Conservation (phyloP, 1,284 basidiomycete genomes). For the Boletus holoroseus region DNA sequence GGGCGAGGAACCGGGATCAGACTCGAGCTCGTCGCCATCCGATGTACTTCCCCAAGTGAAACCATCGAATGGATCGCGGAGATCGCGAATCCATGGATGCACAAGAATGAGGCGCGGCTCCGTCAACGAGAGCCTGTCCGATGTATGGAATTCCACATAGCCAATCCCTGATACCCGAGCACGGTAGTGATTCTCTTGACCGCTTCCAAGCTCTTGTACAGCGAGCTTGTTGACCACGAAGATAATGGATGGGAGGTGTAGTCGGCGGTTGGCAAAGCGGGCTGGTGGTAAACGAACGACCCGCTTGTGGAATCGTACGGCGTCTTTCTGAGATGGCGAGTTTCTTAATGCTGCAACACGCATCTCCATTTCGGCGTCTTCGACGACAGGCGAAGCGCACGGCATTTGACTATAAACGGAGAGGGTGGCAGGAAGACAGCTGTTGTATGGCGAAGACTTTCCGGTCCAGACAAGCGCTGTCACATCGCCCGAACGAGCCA, state of each 20-base stretch:
- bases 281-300: no score
- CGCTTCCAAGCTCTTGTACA: no score
- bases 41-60: not conserved
- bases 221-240: no score
- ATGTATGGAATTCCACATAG: no score
- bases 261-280: no score
- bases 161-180: no score
- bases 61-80: not conserved
- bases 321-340: not conserved
- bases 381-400: not conserved
- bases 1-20: no score
- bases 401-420: not conserved
- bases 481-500: slow-evolving; percentile 3
- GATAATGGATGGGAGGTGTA: no score
- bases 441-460: not conserved
- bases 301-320: not conserved
- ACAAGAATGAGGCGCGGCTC: not conserved
- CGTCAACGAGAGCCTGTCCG: no score
- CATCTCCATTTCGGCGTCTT: not conserved
- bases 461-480: slow-evolving; percentile 2
- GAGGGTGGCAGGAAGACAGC: slow-evolving; percentile 1
- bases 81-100: not conserved
- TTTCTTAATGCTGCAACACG: not conserved
- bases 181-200: no score
- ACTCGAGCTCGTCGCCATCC: not conserved